A percentile compares a stretch with the other conserved stretches of the same genome.
Evolutionary conservation across 306 rosid genomes (phyloP).

Genomic region (Citrullus colocynthis): DNA sequence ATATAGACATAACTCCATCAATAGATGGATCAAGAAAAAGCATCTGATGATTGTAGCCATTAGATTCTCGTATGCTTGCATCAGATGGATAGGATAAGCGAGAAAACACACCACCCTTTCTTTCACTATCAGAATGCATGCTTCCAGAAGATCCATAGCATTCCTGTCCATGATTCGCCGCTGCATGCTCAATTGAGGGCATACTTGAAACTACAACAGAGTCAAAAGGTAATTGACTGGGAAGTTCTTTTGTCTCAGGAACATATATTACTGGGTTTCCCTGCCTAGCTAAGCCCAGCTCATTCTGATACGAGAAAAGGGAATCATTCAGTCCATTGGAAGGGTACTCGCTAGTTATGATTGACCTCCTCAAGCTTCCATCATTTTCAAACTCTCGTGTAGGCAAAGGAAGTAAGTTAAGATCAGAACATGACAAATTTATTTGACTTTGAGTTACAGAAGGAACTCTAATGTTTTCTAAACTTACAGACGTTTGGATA

Average conservation of each 20-base stretch:
- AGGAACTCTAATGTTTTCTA: conserved; percentile 11
- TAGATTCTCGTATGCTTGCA: not conserved
- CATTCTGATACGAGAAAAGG: conserved; percentile 13
- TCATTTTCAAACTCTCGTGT: conserved; percentile 20
- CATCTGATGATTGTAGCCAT: conserved; percentile 6
- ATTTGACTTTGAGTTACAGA: conserved; percentile 10
- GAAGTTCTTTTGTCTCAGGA: not conserved
- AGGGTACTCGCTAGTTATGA: conserved; percentile 5
- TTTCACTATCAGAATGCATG: not conserved
- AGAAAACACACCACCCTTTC: conserved; percentile 5
- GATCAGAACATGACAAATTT: conserved; percentile 4
- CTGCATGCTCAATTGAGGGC: not conserved
- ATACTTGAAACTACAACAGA: conserved; percentile 8
- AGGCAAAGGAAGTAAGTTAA: conserved; percentile 8
- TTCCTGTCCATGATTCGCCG: conserved; percentile 18
- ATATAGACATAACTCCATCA: conserved; percentile 30
- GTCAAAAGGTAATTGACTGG: not conserved
- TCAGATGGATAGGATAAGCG: not conserved
- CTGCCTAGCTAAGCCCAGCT: conserved; percentile 15
- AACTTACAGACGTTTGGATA: not conserved
- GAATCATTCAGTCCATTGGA: conserved; percentile 12
- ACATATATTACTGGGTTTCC: conserved; percentile 3
- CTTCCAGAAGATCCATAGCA: conserved; percentile 11
- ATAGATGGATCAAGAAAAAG: conserved; percentile 15
- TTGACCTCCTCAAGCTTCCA: conserved; percentile 11